Evolutionary conservation across 2,329 filamentous ascomycete genomes (phyloP).

Genomic region (Aspergillus costaricaensis): DNA sequence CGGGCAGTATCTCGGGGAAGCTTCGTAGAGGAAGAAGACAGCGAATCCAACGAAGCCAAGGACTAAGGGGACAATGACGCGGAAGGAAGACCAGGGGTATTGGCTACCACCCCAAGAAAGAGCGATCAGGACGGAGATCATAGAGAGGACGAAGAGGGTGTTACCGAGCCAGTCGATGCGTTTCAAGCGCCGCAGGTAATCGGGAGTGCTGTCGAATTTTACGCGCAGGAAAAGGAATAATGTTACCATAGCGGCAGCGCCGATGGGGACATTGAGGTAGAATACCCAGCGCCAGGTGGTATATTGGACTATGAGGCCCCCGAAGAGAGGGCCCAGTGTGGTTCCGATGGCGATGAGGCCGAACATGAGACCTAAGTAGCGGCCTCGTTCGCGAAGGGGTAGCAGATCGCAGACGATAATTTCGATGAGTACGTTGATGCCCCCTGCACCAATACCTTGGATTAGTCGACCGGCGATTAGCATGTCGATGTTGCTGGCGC

Average conservation of each 20-base stretch:
- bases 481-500: conserved; percentile 45
- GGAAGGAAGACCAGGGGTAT: conserved; percentile 33
- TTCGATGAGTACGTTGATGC: conserved; percentile 45
- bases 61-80: conserved; percentile 29
- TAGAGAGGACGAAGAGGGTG: conserved; percentile 28
- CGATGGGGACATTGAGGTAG: conserved; percentile 33
- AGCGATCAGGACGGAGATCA: conserved; percentile 30
- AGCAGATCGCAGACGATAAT: conserved; percentile 52
- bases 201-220: not conserved
- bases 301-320: conserved; percentile 29
- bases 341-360: conserved; percentile 40
- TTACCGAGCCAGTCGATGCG: conserved; percentile 33
- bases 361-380: conserved; percentile 29
- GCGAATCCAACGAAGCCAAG: conserved; percentile 25
- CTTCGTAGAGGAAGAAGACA: conserved; percentile 23
- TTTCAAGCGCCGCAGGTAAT: conserved; percentile 5
- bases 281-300: conserved; percentile 33
- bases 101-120: conserved; percentile 31
- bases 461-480: conserved; percentile 58
- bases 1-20: conserved; percentile 1
- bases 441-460: conserved; percentile 56
- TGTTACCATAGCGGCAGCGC: conserved; percentile 23
- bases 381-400: conserved; percentile 39
- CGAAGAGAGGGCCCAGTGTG: conserved; percentile 50
- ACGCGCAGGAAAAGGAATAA: conserved; percentile 29